Percentiles rank a stretch among this genome's conserved stretches.
Conservation (phyloP, 2,329 filamentous ascomycete species). For the Apiospora saccharicola region DNA sequence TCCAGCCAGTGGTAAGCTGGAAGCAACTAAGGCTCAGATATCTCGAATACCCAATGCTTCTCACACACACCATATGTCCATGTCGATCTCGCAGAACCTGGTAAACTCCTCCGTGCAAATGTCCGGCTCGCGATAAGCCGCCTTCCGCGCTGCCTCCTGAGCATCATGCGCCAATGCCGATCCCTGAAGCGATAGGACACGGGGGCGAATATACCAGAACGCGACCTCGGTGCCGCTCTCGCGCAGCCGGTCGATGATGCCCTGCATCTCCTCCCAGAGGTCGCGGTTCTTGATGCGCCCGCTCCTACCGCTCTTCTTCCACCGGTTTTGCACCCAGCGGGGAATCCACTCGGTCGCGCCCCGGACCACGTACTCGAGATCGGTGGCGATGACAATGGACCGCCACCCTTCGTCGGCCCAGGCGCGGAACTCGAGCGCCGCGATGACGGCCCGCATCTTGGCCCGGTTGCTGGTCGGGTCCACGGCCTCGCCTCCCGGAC, state of each 20-base stretch:
- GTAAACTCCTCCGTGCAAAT: conserved; percentile 34
- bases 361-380: conserved; percentile 58
- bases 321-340: conserved; percentile 53
- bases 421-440: conserved; percentile 51
- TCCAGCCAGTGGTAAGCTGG: not conserved
- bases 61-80: not conserved
- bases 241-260: conserved; percentile 44
- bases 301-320: conserved; percentile 45
- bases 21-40: too few species aligned
- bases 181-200: conserved; percentile 26
- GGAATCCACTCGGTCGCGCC: conserved; percentile 52
- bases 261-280: conserved; percentile 58
- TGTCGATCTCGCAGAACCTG: conserved; percentile 35
- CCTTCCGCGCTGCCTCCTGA: conserved; percentile 34
- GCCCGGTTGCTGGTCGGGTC: conserved; percentile 60
- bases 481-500: conserved; percentile 47
- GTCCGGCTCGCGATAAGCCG: conserved; percentile 30
- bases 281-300: conserved; percentile 56
- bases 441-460: conserved; percentile 62
- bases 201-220: conserved; percentile 38
- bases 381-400: conserved; percentile 59
- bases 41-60: not conserved
- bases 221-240: conserved; percentile 36
- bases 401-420: conserved; percentile 53
- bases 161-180: conserved; percentile 35